These are phyloP conservation scores for Melanogaster broomeanus DNA, from an alignment of 768 basidiomycete genomes.

Conservation along the genomic window DNA sequence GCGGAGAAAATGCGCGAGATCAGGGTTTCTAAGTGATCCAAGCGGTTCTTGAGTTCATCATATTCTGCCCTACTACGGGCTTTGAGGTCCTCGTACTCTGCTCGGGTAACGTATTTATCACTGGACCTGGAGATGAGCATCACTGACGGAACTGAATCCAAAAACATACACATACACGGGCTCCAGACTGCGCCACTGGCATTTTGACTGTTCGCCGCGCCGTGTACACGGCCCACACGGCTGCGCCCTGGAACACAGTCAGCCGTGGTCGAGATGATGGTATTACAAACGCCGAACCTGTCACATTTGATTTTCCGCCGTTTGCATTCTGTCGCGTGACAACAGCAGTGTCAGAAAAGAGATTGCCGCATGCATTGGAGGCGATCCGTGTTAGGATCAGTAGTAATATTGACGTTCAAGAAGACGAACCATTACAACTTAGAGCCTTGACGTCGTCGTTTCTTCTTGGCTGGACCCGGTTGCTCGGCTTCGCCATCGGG, in stretches of 20 bases:
- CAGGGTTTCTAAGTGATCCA: slow-evolving; percentile 60
- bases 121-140: slow-evolving; percentile 35
- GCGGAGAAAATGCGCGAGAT: slow-evolving; percentile 43
- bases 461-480: slow-evolving; percentile 75
- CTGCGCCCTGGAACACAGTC: slow-evolving; percentile 54
- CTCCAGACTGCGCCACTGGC: slow-evolving; percentile 83
- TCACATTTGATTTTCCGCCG: slow-evolving; percentile 88
- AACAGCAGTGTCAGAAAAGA: slow-evolving; percentile 8
- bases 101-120: slow-evolving; percentile 79
- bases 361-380: neutral
- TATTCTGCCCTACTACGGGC: slow-evolving; percentile 39
- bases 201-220: slow-evolving; percentile 77
- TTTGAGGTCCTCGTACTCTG: slow-evolving; percentile 78
- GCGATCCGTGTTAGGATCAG: slow-evolving; percentile 16
- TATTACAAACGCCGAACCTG: slow-evolving; percentile 48
- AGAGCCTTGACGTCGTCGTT: slow-evolving; percentile 78
- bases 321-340: slow-evolving; percentile 65
- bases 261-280: slow-evolving; percentile 12
- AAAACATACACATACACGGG: slow-evolving; percentile 58
- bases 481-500: slow-evolving; percentile 51
- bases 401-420: slow-evolving; percentile 17
- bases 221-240: slow-evolving; percentile 82
- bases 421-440: slow-evolving; percentile 75
- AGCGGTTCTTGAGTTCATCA: slow-evolving; percentile 63
- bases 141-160: neutral